These are phyloP conservation scores for Aspergillus fructus DNA, from an alignment of 2,329 filamentous ascomycete species.

Conservation along the genomic window DNA sequence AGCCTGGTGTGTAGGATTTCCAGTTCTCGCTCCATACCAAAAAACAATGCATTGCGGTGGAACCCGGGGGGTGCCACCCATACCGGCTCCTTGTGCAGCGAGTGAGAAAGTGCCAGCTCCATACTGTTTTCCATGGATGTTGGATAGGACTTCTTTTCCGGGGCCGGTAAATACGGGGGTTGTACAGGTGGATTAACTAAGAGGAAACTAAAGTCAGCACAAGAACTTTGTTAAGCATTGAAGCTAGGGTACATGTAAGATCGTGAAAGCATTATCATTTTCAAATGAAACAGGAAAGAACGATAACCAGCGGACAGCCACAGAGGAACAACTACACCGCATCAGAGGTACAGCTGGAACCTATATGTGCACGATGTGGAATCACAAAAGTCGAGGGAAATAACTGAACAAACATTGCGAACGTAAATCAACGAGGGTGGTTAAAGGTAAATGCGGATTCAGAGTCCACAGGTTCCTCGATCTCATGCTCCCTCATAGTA, in stretches of 20 bases:
- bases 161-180: slow-evolving; percentile 14
- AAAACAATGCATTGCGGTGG: slow-evolving; percentile 62
- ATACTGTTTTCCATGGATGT: slow-evolving; percentile 26
- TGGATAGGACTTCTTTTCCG: slow-evolving; percentile 27
- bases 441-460: slow-evolving; percentile 8
- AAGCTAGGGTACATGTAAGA: slow-evolving; percentile 18
- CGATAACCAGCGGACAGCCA: not conserved
- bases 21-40: slow-evolving; percentile 61
- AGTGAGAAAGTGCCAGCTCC: slow-evolving; percentile 22
- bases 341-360: not conserved
- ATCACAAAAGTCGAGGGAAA: not conserved
- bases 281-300: not conserved
- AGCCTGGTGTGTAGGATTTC: slow-evolving; percentile 59
- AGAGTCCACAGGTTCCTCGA: slow-evolving; percentile 35
- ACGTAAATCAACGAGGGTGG: slow-evolving; percentile 2
- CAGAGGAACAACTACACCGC: not conserved
- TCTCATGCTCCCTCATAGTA: slow-evolving; percentile 36
- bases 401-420: not conserved
- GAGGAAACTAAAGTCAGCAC: slow-evolving; percentile 33
- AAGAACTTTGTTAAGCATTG: slow-evolving; percentile 12
- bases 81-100: slow-evolving; percentile 28
- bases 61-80: slow-evolving; percentile 57
- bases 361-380: not conserved
- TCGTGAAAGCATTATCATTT: not conserved
- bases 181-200: slow-evolving; percentile 30